Percentiles rank a stretch among this genome's conserved stretches.
phyloP scores from a whole-genome alignment of 140 eudicot genomes.

The Ambrosia hybrid region DNA sequence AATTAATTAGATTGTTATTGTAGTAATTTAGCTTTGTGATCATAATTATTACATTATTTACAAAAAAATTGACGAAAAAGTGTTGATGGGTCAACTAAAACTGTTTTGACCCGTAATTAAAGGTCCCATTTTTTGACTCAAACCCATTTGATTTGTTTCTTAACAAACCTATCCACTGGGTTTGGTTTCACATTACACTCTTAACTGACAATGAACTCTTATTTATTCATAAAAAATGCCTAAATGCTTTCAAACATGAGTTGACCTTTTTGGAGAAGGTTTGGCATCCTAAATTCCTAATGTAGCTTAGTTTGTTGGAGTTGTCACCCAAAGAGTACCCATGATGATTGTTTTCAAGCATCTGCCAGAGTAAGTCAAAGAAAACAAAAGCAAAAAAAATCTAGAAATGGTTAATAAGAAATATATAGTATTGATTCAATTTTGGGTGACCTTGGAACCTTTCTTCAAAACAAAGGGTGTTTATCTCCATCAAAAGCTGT shows the following conservation, averaged over 20 bases:
- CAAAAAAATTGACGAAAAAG: too few species aligned
- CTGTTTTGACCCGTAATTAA: too few species aligned
- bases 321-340: constrained; percentile 93
- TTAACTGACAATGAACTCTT: too few species aligned
- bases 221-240: constrained; percentile 28
- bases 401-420: background rate
- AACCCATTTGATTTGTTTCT: background rate
- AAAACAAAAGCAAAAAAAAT: background rate
- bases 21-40: too few species aligned
- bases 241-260: constrained; percentile 87
- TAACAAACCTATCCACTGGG: background rate
- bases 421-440: constrained; percentile 11
- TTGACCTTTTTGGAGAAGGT: constrained; percentile 83
- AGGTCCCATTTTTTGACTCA: too few species aligned
- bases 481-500: constrained; percentile 72
- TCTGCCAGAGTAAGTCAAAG: constrained; percentile 34
- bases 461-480: background rate
- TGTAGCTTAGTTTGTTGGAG: constrained; percentile 97
- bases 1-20: too few species aligned
- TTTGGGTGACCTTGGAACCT: constrained; percentile 26
- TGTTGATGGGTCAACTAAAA: too few species aligned
- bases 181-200: background rate
- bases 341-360: constrained; percentile 93
- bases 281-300: constrained; percentile 68
- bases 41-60: too few species aligned